A percentile compares a stretch with the other conserved stretches of the same genome.
Conservation (phyloP, 2,329 filamentous ascomycete genomes). For the Trichoderma breve region DNA sequence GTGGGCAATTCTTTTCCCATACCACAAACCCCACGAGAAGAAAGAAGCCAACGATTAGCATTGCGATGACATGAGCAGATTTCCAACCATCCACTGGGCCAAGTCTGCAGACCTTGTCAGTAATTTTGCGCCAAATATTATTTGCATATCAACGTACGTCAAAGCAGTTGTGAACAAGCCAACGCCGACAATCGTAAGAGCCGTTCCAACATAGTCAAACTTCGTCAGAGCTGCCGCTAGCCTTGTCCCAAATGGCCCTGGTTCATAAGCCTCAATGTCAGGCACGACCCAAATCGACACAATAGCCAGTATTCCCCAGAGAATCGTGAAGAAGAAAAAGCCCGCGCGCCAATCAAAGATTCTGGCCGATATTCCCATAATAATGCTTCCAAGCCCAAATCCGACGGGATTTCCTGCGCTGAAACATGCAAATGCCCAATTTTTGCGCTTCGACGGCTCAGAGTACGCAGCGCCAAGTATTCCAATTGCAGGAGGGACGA, state of each 20-base stretch:
- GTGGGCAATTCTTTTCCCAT: background rate
- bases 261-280: background rate
- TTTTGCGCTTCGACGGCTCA: background rate
- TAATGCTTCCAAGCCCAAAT: background rate
- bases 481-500: background rate
- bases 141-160: background rate
- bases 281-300: background rate
- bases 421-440: background rate
- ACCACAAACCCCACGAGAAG: background rate
- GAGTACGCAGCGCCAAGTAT: background rate
- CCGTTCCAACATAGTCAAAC: background rate
- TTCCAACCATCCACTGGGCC: background rate
- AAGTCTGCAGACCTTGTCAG: background rate
- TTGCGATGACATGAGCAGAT: background rate
- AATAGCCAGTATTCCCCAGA: background rate
- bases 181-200: background rate
- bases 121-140: background rate
- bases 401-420: background rate
- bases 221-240: background rate
- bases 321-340: background rate
- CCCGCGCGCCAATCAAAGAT: background rate
- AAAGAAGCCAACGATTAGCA: background rate
- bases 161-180: background rate
- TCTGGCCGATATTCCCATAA: background rate
- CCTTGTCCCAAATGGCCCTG: background rate